phyloP scores from a whole-genome alignment of 2,329 filamentous ascomycete genomes.

The Rutstroemia sydowiana region DNA sequence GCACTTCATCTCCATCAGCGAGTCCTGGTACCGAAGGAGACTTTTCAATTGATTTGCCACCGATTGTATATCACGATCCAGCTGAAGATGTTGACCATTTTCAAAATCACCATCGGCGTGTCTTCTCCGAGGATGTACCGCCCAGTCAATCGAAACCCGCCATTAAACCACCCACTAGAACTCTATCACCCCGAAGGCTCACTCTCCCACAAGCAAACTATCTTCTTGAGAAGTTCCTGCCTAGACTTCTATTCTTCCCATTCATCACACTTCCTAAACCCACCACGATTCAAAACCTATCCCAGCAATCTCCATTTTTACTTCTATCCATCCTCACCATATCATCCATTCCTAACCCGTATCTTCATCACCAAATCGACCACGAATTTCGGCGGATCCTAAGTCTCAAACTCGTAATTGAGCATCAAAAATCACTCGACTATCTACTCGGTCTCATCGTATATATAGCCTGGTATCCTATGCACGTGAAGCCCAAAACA shows the following conservation, averaged over 20 bases:
- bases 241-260: slow-evolving; percentile 21
- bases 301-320: slow-evolving; percentile 24
- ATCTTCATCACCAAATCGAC: slow-evolving; percentile 24
- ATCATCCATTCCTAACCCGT: slow-evolving; percentile 18
- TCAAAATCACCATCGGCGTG: slow-evolving; percentile 18
- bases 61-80: slow-evolving; percentile 16
- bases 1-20: not conserved
- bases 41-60: slow-evolving; percentile 24
- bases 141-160: too few species aligned
- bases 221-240: slow-evolving; percentile 17
- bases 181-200: slow-evolving; percentile 20
- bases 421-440: slow-evolving; percentile 50
- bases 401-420: slow-evolving; percentile 37
- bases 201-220: slow-evolving; percentile 20
- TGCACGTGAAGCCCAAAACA: slow-evolving; percentile 24
- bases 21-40: slow-evolving; percentile 10
- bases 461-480: slow-evolving; percentile 48
- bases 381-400: slow-evolving; percentile 26
- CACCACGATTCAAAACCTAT: slow-evolving; percentile 21
- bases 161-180: too few species aligned
- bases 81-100: slow-evolving; percentile 17
- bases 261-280: slow-evolving; percentile 22
- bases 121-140: slow-evolving; percentile 15
- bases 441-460: slow-evolving; percentile 51
- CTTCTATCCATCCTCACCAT: slow-evolving; percentile 25